phyloP scores from a whole-genome alignment of 2,329 filamentous ascomycete species.

The Diaporthe citri region DNA sequence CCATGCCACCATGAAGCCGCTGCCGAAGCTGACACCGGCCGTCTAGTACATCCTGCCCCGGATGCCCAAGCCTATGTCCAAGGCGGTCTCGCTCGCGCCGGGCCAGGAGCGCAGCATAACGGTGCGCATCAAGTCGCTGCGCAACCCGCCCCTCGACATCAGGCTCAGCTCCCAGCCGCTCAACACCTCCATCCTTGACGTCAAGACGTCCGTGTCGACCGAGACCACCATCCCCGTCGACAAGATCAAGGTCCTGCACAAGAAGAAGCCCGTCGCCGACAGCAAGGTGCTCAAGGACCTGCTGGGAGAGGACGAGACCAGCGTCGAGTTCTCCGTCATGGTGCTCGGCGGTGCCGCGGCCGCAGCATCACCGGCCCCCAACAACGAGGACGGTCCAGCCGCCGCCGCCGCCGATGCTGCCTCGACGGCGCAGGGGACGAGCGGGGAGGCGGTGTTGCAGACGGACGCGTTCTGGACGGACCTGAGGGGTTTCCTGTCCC shows the following conservation, averaged over 20 bases:
- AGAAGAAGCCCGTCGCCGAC: conserved; percentile 87
- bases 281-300: conserved; percentile 83
- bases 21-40: conserved; percentile 37
- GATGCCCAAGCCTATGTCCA: conserved; percentile 65
- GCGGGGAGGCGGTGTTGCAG: conserved; percentile 71
- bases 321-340: conserved; percentile 85
- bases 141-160: conserved; percentile 79
- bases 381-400: conserved; percentile 53
- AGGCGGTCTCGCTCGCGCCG: conserved; percentile 57
- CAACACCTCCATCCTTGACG: conserved; percentile 80
- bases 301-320: conserved; percentile 66
- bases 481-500: conserved; percentile 82
- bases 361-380: conserved; percentile 49
- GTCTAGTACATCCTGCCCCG: conserved; percentile 78
- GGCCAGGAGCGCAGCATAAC: conserved; percentile 66
- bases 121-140: conserved; percentile 80
- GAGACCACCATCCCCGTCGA: conserved; percentile 74
- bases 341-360: conserved; percentile 42
- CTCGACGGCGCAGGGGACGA: conserved; percentile 64
- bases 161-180: conserved; percentile 72
- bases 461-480: conserved; percentile 89
- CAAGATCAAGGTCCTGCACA: conserved; percentile 87
- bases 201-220: conserved; percentile 78
- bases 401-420: conserved; percentile 54
- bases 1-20: conserved; percentile 10